Evolutionary conservation across 176 grass and related monocot species (phyloP).

Genomic region (Tillandsia leiboldiana): DNA sequence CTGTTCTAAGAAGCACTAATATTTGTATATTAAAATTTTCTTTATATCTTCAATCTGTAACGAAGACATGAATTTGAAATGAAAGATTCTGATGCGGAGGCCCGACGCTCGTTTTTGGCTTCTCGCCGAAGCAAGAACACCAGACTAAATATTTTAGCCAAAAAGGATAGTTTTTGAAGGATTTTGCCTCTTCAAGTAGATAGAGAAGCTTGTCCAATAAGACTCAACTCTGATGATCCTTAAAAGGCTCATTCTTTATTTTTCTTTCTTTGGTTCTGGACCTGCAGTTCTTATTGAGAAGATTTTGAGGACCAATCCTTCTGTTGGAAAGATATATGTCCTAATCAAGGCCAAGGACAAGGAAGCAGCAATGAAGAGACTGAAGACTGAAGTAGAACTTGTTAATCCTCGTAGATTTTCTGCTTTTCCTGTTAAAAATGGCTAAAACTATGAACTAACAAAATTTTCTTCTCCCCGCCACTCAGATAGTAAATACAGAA

Average conservation of each 20-base stretch:
- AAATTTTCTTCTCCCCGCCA: neutral
- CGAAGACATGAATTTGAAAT: no score
- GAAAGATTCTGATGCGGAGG: no score
- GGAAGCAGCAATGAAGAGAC: slow-evolving; percentile 44
- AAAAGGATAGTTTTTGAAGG: no score
- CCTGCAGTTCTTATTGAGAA: slow-evolving; percentile 78
- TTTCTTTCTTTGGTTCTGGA: neutral
- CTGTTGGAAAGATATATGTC: slow-evolving; percentile 85
- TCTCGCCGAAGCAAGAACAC: no score
- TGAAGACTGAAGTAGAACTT: slow-evolving; percentile 46
- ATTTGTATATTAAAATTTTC: no score
- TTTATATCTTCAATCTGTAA: no score
- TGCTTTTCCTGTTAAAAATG: neutral
- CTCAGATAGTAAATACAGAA: slow-evolving; percentile 52
- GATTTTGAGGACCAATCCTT: slow-evolving; percentile 59
- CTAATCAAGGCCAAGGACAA: slow-evolving; percentile 75
- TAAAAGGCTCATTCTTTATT: neutral
- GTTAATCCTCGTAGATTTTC: neutral
- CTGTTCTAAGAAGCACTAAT: no score
- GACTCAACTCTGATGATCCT: neutral
- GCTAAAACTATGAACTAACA: neutral
- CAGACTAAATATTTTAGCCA: no score
- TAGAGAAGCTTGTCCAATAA: neutral
- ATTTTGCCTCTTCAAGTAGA: no score
- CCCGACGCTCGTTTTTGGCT: no score